Evolutionary conservation across 108 stramenopile genomes (phyloP), one percentile per base, ranked within the genome.

Genomic region (Skeletonema costatum): DNA sequence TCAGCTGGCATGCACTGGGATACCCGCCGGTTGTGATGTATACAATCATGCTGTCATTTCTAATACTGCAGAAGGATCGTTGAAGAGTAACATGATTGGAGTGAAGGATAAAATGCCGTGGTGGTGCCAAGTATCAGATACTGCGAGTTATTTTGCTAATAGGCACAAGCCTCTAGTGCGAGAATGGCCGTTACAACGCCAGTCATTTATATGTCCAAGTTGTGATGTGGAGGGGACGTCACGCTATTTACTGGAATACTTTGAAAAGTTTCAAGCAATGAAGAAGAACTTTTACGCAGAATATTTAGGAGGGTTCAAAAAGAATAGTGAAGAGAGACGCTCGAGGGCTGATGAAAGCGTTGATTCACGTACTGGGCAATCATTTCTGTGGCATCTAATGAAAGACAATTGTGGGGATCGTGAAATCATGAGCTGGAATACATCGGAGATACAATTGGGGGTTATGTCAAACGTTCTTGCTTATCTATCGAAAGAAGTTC

Each of bases 221-320:
- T 83, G 82, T 51, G 82, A 83, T 79, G 77, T 83, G 30, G 77
- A 83, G 42, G 82, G 82, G 13, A 64, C 76, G 16, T 74, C 77
- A 51, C 72, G 77, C 46, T 83, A 83, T 35, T 73, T 83, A 60
- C 21, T 69, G 5, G 77, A 78, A 33, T 83, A 83, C 73, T 83
- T 83, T 64, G 77, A 83, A 36, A 17, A 63, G 25, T 83, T 79
- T 70, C 77, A 74, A 58, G 65, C 68, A 30, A 59, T 75, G 73
- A 83, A 83, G 41, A 74, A 79, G 38, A 12, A 41, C 31, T 83
- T 79, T 68, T 75, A 79, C 32, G 50, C 53, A 14, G 33, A 66
- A 14, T 69, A 53, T 80, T 32, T 64, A 4, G 64, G 17, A 2
- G 64, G 41, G 8, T 56, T 4, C 19, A 70, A 60, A 11, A 42